Base-by-base conservation (phyloP, 192 early-diverging fungal genomes). In the Entomortierella parvispora region DNA sequence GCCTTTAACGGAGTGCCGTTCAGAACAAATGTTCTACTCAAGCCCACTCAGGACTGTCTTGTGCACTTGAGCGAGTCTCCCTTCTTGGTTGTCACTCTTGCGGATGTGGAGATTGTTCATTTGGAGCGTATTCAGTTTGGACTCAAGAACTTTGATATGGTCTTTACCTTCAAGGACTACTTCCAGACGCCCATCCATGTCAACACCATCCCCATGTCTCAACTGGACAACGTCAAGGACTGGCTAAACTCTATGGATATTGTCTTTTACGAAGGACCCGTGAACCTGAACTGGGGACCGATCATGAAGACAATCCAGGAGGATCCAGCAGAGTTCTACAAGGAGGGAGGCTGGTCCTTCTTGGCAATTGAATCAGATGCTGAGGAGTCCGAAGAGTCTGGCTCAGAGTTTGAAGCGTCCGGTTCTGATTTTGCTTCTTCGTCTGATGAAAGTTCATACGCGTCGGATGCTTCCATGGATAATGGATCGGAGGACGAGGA, bases 241-340 rank as follows among this genome's bases (percentile, higher is more conserved):
- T 98, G 96, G 96, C 85, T 99, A 29, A 91, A 95, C 78, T 89
- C 93, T 25, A 90, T 96, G 67, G 96, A 99, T 70, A 88, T 99
- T 59, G 86, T 91, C 6, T 96, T 94, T 79, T 93, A 90, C 14
- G 97, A 99, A 75, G 97, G 97, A 26, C 93, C 94, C 5, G 91
- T 95, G 67, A 97, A 97, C 71, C 85, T 98, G 62, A 93, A 92
- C 80, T 99, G 98, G 98, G 65, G 90, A 7, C 90, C 90, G 75
- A 99, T 99, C 81, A 99, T 99, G 98, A 99, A 97, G 82, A 98
- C 96, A 0, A 89, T 99, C 33, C 93, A 93, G 78, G 89, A 94
- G 54, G 93, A 98, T 70, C 96, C 98, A 0, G 91, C 87, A 5
- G 91, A 87, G 33, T 99, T 99, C 78, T 99, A 93, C 80, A 78